phyloP scores from a whole-genome alignment of 2,329 filamentous ascomycete species.

The Leptographium wingfieldii region DNA sequence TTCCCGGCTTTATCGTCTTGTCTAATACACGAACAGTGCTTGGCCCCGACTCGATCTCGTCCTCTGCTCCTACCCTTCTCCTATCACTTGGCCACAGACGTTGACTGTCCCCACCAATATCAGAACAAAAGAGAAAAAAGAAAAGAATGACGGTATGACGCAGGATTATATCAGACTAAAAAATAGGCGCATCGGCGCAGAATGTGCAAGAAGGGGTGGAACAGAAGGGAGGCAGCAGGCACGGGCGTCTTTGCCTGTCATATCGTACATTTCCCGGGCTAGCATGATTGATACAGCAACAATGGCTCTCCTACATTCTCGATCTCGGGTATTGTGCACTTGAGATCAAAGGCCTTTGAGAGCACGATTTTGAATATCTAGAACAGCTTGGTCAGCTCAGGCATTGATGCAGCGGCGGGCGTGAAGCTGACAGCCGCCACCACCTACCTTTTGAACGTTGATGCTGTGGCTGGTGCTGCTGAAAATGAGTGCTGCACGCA shows the following conservation, averaged over 20 bases:
- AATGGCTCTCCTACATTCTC: constrained; percentile 95
- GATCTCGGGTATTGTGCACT: constrained; percentile 98
- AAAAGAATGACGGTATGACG: not conserved
- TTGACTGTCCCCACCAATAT: not conserved
- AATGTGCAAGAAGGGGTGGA: not conserved
- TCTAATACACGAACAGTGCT: not conserved
- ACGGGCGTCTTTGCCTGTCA: not conserved
- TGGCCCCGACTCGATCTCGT: not conserved
- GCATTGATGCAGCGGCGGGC: not conserved
- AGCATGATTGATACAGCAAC: constrained; percentile 69
- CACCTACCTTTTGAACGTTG: constrained; percentile 84
- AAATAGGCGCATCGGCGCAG: not conserved
- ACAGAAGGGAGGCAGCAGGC: not conserved
- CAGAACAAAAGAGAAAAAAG: constrained; percentile 1
- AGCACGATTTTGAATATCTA: constrained; percentile 99
- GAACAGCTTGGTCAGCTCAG: constrained; percentile 5
- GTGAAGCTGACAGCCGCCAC: not conserved
- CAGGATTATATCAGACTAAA: not conserved
- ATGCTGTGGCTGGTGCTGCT: constrained; percentile 98
- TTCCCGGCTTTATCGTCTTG: not conserved
- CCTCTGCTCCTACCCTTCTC: not conserved
- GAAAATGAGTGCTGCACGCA: constrained; percentile 96
- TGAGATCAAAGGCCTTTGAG: constrained; percentile 95
- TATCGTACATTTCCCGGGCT: not conserved
- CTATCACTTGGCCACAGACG: not conserved